Base-by-base conservation (phyloP, 441 rosid genomes). In the Pelargonium citronellum region DNA sequence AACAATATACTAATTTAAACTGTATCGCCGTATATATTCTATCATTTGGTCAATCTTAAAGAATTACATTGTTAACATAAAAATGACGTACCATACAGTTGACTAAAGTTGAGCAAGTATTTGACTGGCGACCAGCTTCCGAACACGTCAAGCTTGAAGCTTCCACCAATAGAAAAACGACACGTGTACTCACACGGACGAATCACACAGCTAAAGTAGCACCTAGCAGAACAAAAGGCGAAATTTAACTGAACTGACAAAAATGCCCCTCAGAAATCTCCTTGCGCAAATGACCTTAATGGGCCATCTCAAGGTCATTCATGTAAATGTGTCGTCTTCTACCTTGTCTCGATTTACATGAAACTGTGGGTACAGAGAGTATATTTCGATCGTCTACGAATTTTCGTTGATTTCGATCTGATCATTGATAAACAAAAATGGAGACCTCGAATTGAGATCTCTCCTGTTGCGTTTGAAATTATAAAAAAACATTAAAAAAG, bases 371-470 rank as follows among this genome's bases (percentile, higher is more conserved):
- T 51, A 13, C 7, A 51, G 58, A n/a, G 7, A 51, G 17, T 51
- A 15, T 16, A 24, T 20, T 55, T 55, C 61, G 61, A 55, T 55
- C 61, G 17, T 9, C 16, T 6, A 57, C 11, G 62, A 57, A 57
- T 5, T 9, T 57, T 19, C 6, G 39, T 34, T 34, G 39, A 24
- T 57, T 22, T 57, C 62, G 62, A 57, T 57, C 62, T 7, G 62
- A 57, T 57, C 62, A 22, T 19, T 34, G 39, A 3, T 34, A 34
- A 9, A 17, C 17, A 57, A 22, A 57, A 57, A 57, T 57, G 62
- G 62, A 57, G 62, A 57, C 62, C 62, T 16, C 62, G 62, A 57
- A 17, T 57, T 57, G 62, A 57, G 62, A 57, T 57, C 62, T 16
- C 22, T 57, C 62, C 19, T 2, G 4, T 16, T 16, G 24, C 62